Conservation (phyloP, 495 filamentous ascomycete species). For the Penicillium cosmopolitanum region DNA sequence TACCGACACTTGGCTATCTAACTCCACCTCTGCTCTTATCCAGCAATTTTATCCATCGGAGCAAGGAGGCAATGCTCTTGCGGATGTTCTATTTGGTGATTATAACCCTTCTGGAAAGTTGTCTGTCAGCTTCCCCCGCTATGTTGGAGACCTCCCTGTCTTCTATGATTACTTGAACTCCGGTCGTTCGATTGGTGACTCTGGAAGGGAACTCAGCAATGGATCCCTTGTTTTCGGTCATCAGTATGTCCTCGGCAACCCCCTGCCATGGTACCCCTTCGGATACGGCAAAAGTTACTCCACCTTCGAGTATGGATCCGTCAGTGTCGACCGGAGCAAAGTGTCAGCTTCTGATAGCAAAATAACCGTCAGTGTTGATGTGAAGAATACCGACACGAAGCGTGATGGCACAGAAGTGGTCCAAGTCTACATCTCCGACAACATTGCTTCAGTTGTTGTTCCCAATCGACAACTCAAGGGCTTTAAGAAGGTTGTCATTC, state of each 20-base stretch:
- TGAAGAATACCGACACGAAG: conserved; percentile 57
- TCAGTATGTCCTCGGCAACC: conserved; percentile 64
- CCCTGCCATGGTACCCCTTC: conserved; percentile 65
- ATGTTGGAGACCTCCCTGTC: conserved; percentile 65
- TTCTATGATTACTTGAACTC: conserved; percentile 76
- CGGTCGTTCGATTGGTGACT: conserved; percentile 53
- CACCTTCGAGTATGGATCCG: conserved; percentile 57
- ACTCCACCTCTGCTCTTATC: conserved; percentile 59
- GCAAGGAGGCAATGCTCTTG: conserved; percentile 63
- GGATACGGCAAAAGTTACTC: conserved; percentile 72
- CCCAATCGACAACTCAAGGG: conserved; percentile 70
- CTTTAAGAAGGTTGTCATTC: conserved; percentile 67
- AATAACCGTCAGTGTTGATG: conserved; percentile 54
- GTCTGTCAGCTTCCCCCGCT: conserved; percentile 66
- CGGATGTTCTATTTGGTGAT: conserved; percentile 69
- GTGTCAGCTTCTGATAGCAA: conserved; percentile 43
- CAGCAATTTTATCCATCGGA: conserved; percentile 76
- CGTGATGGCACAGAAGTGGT: conserved; percentile 68
- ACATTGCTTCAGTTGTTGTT: conserved; percentile 63
- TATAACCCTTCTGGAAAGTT: conserved; percentile 70
- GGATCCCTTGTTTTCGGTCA: conserved; percentile 66
- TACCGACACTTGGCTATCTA: conserved; percentile 68
- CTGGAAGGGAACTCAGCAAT: conserved; percentile 52
- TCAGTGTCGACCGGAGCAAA: conserved; percentile 48
- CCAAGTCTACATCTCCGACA: conserved; percentile 66